Base-by-base conservation (phyloP, 2,329 filamentous ascomycete genomes). In the Pseudophaeomoniella oleicola region DNA sequence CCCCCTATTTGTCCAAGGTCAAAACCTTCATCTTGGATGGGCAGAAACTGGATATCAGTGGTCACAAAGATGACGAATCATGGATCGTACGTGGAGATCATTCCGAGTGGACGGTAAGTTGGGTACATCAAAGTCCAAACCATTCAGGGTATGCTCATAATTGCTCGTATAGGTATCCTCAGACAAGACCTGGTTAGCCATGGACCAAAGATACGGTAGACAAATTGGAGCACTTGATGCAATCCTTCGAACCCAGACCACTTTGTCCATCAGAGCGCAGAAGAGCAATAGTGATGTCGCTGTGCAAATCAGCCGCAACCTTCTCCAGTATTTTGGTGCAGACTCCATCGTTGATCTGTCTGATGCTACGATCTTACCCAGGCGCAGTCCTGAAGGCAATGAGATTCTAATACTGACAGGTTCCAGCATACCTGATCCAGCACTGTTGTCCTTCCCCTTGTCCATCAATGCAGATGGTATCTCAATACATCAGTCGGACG, bases 261-360 rank as follows among this genome's bases (percentile, higher is more conserved):
- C 49, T 2, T 66, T 74, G 38, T 50, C 52, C 2, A 65, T 74
- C 35, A 37, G 35, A 30, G 36, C 39, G 11, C 37, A 45, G 39
- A 43, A 53, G 36, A 27, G 43, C 43, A 41, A 52, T 50, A 34
- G 38, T 45, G 37, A 55, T 46, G 45, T 66, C 30, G 69, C 69
- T 1, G 46, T 72, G 3, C 70, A 75, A 43, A 59, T 72, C 30
- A 69, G 70, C 16, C 64, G 69, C 19, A 75, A 74, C 44, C 53
- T 75, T 3, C 60, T 67, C 41, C 71, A 75, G 46, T 75, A 75
- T 46, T 72, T 70, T 50, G 60, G 56, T 35, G 70, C 69, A 13
- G 70, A 74, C 44, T 56, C 64, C 2, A 44, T 54, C 5, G 60
- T 72, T 34, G 36, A 52, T 4, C 37, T 27, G n/a, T 27, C 22